Evolutionary conservation across 345 rosid species (phyloP), one percentile per base, ranked within the genome.

Genomic region (Acer negundo): DNA sequence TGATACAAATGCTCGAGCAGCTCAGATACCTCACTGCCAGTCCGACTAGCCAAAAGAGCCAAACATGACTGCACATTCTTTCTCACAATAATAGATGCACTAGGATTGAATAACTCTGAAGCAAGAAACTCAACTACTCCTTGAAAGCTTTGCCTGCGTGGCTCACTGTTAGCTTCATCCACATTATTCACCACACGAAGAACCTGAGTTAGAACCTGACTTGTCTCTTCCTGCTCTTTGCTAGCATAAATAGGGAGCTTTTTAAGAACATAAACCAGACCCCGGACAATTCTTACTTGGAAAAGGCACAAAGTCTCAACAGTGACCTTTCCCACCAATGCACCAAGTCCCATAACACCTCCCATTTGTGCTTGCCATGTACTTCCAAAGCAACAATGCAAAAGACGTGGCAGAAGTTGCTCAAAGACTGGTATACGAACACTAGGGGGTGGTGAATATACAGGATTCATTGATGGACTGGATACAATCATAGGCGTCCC

Each of bases 361-460:
- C 99, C 99, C 91, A 96, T 92, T 80, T 96, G 99, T 49, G 97
- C 93, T 85, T 96, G 97, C 99, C 99, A 96, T 38, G 93, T 90
- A 81, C 89, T 96, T 77, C 99, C 99, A 85, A 91, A 94, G 84
- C 97, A 96, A 84, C 98, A 93, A 85, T 94, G 98, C 80, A 96
- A 83, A 80, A 96, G 97, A 59, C 99, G 97, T 68, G 98, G 98
- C 64, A 96, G 85, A 83, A 96, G 97, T 80, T 96, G 97, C 88
- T 96, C 99, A 82, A 96, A 94, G 75, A 94, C 95, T 77, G 97
- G 98, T 71, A 96, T 87, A 19, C 91, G 89, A 78, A 94, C 94
- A 80, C 98, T 96, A 61, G 97, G 93, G 31, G 97, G 94, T 38
- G 98, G 97, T 35, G 98, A 92, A 85, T 92, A 96, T 69, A 96